Base-by-base conservation (phyloP, 169 alveolate genomes). In the Hepatocystis sp. region DNA sequence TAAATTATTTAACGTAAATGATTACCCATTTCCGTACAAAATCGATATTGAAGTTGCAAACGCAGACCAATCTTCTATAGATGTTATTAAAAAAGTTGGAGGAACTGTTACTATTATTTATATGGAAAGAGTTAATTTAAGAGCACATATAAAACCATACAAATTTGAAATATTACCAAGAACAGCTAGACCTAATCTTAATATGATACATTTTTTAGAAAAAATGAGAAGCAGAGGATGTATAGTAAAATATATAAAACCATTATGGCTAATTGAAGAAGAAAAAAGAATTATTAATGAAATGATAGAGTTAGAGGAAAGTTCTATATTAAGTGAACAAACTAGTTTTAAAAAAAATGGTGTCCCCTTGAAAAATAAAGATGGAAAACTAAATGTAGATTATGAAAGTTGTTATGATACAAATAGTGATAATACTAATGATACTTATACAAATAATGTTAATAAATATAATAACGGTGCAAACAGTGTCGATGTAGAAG, bases 1-100 rank as follows among this genome's bases (percentile, higher is more conserved):
- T 0, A 92, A 89, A 53, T 85, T 94, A 4, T 94, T 93, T 90
- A 94, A 94, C 44, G 95, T 92, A 61, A 95, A 95, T 84, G 96
- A 93, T 65, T 95, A 94, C 67, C 98, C 98, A 4, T 95, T 95
- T 67, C 98, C 98, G 2, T 95, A 95, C 88, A 94, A 94, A 66
- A 93, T 95, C 39, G 93, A 93, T 66, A 94, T 95, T 17, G 96
- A 93, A 84, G 97, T 95, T 15, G 93, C 97, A 0, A 90, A 94
- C 11, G 95, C 97, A 10, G 98, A 95, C 51, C 98, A 95, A 84
- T 94, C 97, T 28, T 90, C 97, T 53, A 91, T 95, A 0, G 97
- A 95, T 28, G 96, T 91, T 7, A 93, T 95, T 36, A 91, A 90
- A 51, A 88, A 94, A 5, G 97, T 95, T 5, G 98, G 97, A 0